Percentiles rank a stretch among this genome's conserved stretches.
Evolutionary conservation across 805 yeast species (phyloP).

Genomic region (Lachancea fermentati): DNA sequence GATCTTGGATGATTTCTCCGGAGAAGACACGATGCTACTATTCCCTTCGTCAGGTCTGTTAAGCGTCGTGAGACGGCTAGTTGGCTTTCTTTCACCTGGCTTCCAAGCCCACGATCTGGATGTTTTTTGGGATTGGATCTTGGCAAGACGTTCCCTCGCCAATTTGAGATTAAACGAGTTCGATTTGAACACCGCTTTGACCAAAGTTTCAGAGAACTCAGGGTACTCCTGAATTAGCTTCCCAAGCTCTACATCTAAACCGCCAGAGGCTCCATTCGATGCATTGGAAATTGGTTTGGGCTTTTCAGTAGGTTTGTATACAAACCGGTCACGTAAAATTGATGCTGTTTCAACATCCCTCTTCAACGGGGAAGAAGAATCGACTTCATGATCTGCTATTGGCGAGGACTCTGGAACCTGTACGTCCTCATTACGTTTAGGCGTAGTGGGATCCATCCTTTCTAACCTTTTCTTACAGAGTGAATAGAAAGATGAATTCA

Average conservation of each 20-base stretch:
- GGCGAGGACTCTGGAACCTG: conserved; percentile 52
- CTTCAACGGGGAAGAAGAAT: conserved; percentile 29
- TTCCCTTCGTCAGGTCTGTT: conserved; percentile 4
- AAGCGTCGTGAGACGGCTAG: conserved; percentile 13
- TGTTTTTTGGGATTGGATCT: conserved; percentile 15
- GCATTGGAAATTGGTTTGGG: neutral
- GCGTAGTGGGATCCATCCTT: conserved; percentile 3
- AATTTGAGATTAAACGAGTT: conserved; percentile 33
- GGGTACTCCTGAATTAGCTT: conserved; percentile 27
- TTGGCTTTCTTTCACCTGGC: conserved; percentile 25
- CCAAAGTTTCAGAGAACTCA: conserved; percentile 30
- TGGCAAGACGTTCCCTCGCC: conserved; percentile 31
- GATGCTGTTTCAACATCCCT: conserved; percentile 11
- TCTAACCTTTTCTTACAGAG: neutral
- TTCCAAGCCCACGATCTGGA: conserved; percentile 12
- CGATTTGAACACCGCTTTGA: conserved; percentile 36
- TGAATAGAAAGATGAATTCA: neutral
- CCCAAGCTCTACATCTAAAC: conserved; percentile 4
- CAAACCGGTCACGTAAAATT: conserved; percentile 38
- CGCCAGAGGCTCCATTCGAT: neutral
- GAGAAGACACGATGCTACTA: conserved; percentile 5
- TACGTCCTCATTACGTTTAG: conserved; percentile 17
- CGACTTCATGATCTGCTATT: conserved; percentile 13
- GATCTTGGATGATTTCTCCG: conserved; percentile 32
- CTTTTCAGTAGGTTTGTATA: conserved; percentile 30